A percentile compares a stretch with the other conserved stretches of the same genome.
Conservation (phyloP, 2,329 filamentous ascomycete species). For the Ophiostoma sp. region DNA sequence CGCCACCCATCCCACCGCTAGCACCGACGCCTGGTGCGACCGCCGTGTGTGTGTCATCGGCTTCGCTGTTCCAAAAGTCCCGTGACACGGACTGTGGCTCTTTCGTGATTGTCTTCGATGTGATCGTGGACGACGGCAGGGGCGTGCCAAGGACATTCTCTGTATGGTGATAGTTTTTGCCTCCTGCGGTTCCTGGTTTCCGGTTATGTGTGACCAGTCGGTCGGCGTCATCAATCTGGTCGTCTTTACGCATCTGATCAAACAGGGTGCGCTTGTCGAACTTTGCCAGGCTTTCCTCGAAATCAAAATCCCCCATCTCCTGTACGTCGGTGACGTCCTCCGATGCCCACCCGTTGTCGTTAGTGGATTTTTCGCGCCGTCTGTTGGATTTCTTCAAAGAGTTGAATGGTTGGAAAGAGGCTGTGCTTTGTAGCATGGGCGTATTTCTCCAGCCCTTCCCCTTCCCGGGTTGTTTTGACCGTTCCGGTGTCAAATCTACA, state of each 20-base stretch:
- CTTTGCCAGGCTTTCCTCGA: conserved; percentile 82
- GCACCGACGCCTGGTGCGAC: conserved; percentile 17
- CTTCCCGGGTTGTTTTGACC: conserved; percentile 33
- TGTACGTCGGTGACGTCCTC: conserved; percentile 94
- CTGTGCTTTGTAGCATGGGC: conserved; percentile 59
- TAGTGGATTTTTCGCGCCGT: conserved; percentile 40
- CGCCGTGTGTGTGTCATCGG: conserved; percentile 54
- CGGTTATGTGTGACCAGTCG: conserved; percentile 91
- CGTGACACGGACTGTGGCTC: conserved; percentile 39
- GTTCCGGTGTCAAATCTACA: conserved; percentile 30
- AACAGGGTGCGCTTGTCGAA: conserved; percentile 94
- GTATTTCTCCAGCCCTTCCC: conserved; percentile 62
- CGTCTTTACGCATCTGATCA: conserved; percentile 85
- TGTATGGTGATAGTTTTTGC: conserved; percentile 87
- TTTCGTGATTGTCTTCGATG: conserved; percentile 32
- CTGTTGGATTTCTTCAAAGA: conserved; percentile 59
- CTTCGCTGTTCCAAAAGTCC: conserved; percentile 73
- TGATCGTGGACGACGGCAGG: conserved; percentile 36
- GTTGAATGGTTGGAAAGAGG: conserved; percentile 63
- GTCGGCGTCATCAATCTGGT: conserved; percentile 83
- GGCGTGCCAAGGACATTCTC: conserved; percentile 83
- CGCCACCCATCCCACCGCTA: conserved; percentile 29
- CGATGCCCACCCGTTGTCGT: conserved; percentile 86
- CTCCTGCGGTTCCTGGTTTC: conserved; percentile 68
- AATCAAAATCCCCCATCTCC: conserved; percentile 93